Base-by-base conservation (phyloP, 2,329 filamentous ascomycete species). In the Aspergillus terreus region DNA sequence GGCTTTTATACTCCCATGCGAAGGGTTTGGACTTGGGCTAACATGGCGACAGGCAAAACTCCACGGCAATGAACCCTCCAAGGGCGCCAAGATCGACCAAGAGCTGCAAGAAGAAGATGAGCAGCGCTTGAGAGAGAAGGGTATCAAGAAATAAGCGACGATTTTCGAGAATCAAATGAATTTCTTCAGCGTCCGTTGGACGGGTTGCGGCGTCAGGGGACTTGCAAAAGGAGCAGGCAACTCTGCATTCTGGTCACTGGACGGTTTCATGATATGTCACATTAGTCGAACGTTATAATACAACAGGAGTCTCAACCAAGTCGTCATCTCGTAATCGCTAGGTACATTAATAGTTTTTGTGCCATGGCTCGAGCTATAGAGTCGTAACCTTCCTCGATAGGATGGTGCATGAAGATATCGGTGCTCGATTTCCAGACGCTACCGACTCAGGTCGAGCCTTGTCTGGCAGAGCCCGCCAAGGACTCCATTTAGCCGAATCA, bases 11-110 rank as follows among this genome's bases (percentile, higher is more conserved):
- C 14, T 10, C 17, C 4, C 17, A 14, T 35, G 12, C 15, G 7
- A 44, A 12, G 23, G 4, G 10, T 6, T 10, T 48, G 36, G 4
- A 14, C n/a, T 41, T 36, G 32, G 38, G 19, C 56, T 65, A 46
- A 62, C 27, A 4, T 12, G 6, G 0, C 10, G 2, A 21, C 32
- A 77, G 74, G 76, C 76, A 4, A 66, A 54, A 50, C 49, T 73
- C 49, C 76, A 78, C 51, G 76, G 76, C 47, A 73, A 78, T 53
- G 57, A 71, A 41, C 76, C 76, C 5, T 76, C 73, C 6, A 72
- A 70, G 55, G 76, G 76, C 15, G 75, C 76, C 11, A 55, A 76
- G 65, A 70, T 78, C 50, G 76, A 78, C 56, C 71, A 70, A 27
- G 70, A 75, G 46, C 62, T 77, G 15, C 60, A 71, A 58, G 62